Evolutionary conservation across 2,329 filamentous ascomycete genomes (phyloP).

Genomic region (Claviceps cyperi): DNA sequence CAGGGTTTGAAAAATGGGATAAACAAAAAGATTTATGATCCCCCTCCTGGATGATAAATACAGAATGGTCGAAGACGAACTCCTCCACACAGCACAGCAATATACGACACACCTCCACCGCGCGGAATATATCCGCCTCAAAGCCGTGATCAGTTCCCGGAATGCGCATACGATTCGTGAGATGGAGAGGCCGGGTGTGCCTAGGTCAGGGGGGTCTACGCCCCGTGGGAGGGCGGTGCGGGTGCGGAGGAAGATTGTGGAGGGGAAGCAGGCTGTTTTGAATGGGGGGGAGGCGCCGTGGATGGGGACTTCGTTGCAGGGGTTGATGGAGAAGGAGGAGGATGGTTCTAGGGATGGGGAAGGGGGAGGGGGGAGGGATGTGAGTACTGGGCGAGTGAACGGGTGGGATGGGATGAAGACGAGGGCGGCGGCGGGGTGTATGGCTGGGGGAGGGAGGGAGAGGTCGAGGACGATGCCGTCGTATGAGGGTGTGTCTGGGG

Average conservation of each 20-base stretch:
- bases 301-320: conserved; percentile 22
- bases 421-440: conserved; percentile 8
- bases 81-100: conserved; percentile 48
- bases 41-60: conserved; percentile 55
- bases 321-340: conserved; percentile 26
- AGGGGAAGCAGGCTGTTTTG: conserved; percentile 12
- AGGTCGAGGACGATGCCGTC: too few relatives aligned
- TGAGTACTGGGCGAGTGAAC: neutral
- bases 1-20: too few relatives aligned
- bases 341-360: conserved; percentile 12
- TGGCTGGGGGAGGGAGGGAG: conserved; percentile 3
- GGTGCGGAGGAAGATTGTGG: conserved; percentile 5
- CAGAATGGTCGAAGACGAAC: conserved; percentile 76
- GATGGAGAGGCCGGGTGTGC: conserved; percentile 36
- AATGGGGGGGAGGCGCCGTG: conserved; percentile 9
- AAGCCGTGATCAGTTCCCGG: conserved; percentile 37
- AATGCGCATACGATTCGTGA: conserved; percentile 37
- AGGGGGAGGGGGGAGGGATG: conserved; percentile 14
- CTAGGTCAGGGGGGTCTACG: conserved; percentile 12
- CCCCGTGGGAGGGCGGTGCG: conserved; percentile 10
- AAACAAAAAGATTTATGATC: conserved; percentile 41
- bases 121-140: conserved; percentile 60
- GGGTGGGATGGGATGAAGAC: neutral
- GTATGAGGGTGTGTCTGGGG: too few relatives aligned
- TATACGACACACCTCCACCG: conserved; percentile 66